Conservation (phyloP, 2,329 filamentous ascomycete genomes). For the Penicillium capsulatum region DNA sequence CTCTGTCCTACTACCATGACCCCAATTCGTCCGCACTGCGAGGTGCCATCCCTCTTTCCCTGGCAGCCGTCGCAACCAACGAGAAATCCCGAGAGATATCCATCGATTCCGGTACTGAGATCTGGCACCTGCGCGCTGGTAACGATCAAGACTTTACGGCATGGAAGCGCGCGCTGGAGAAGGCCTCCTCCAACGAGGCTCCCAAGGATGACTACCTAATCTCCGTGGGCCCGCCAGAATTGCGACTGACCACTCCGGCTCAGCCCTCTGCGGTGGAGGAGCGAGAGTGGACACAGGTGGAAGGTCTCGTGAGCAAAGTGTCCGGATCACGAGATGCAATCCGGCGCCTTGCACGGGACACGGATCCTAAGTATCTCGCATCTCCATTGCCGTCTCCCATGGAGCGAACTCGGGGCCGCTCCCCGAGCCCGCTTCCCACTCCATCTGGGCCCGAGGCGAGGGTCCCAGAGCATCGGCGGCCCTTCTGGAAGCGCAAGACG, state of each 20-base stretch:
- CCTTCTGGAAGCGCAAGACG: constrained; percentile 91
- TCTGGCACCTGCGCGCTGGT: constrained; percentile 87
- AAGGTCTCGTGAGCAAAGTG: constrained; percentile 77
- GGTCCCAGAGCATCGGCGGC: constrained; percentile 55
- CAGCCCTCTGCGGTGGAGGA: constrained; percentile 56
- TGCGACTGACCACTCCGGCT: constrained; percentile 32
- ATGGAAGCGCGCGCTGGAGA: constrained; percentile 83
- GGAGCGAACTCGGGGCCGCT: constrained; percentile 30
- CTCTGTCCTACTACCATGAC: constrained; percentile 93
- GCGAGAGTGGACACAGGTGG: constrained; percentile 80
- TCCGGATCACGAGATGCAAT: constrained; percentile 86
- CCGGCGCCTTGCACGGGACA: constrained; percentile 78
- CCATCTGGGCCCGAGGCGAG: constrained; percentile 24
- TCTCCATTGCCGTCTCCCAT: constrained; percentile 19
- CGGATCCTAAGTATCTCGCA: constrained; percentile 58
- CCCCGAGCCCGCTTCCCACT: constrained; percentile 32
- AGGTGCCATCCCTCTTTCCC: constrained; percentile 83
- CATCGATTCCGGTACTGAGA: constrained; percentile 92
- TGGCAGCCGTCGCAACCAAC: constrained; percentile 87
- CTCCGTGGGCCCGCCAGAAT: constrained; percentile 18
- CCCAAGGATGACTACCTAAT: constrained; percentile 27
- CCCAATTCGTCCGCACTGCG: constrained; percentile 87
- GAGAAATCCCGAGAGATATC: constrained; percentile 86
- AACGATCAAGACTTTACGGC: constrained; percentile 80
- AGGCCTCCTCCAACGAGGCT: constrained; percentile 63